Conservation (phyloP, 2,329 filamentous ascomycete species). For the Colletotrichum incanum region DNA sequence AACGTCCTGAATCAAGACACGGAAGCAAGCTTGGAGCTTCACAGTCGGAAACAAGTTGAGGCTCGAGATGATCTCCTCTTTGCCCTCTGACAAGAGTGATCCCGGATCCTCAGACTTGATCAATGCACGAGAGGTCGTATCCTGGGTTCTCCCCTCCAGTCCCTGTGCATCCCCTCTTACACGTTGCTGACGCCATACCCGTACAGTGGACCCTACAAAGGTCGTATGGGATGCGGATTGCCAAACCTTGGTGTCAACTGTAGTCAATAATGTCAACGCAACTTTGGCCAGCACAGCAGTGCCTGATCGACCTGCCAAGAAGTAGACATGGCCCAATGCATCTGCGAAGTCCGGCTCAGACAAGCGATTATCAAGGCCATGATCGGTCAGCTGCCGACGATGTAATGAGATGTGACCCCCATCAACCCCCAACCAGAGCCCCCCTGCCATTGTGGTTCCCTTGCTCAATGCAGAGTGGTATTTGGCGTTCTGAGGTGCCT, state of each 20-base stretch:
- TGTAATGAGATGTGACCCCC: slow-evolving; percentile 9
- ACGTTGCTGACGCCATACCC: slow-evolving; percentile 28
- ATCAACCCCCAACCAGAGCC: not conserved
- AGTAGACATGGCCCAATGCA: slow-evolving; percentile 21
- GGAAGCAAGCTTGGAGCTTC: not conserved
- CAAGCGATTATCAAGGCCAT: slow-evolving; percentile 11
- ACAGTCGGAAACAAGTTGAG: slow-evolving; percentile 27
- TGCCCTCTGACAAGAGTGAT: slow-evolving; percentile 29
- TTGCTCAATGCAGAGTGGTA: not conserved
- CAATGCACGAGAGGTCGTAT: slow-evolving; percentile 29
- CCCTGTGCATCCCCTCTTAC: slow-evolving; percentile 20
- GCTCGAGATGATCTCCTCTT: slow-evolving; percentile 33
- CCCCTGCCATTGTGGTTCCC: not conserved
- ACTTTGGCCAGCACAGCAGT: slow-evolving; percentile 8
- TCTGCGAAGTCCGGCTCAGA: slow-evolving; percentile 21
- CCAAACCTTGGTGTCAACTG: slow-evolving; percentile 4
- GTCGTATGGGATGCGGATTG: slow-evolving; percentile 9
- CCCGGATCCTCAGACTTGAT: slow-evolving; percentile 36
- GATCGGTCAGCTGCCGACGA: slow-evolving; percentile 35
- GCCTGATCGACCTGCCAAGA: slow-evolving; percentile 28
- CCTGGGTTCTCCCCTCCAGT: slow-evolving; percentile 17
- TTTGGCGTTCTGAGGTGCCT: slow-evolving; percentile 7
- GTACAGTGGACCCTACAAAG: slow-evolving; percentile 16
- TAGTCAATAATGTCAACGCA: slow-evolving; percentile 7
- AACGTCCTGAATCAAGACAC: not conserved